These are phyloP conservation scores for Paecilomyces variotii DNA, from an alignment of 2,329 filamentous ascomycete species.

Conservation along the genomic window DNA sequence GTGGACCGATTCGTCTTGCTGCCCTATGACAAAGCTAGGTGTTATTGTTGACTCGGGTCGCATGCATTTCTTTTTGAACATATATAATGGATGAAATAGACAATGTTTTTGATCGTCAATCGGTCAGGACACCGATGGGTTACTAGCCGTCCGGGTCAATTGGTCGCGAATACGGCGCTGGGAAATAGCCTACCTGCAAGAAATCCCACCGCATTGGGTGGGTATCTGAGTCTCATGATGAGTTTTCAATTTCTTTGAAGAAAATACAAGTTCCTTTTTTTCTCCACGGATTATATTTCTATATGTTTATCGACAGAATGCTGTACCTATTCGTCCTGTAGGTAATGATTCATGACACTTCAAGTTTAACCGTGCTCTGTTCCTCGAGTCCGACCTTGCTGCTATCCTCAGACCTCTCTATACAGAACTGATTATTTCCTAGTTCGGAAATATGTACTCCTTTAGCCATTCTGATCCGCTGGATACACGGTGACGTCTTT, in stretches of 20 bases:
- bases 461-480: neutral
- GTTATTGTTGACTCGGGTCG: neutral
- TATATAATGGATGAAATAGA: neutral
- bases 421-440: no score
- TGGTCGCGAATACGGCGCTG: neutral
- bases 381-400: no score
- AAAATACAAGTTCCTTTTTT: neutral
- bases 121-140: neutral
- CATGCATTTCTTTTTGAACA: neutral
- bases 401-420: no score
- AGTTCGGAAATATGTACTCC: no score
- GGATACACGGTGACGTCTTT: neutral
- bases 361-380: no score
- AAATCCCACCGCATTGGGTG: no score
- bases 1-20: neutral
- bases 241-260: neutral
- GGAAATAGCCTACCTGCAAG: neutral
- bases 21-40: neutral
- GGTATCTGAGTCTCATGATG: no score
- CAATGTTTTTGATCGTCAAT: neutral
- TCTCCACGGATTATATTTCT: neutral
- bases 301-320: no score
- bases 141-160: neutral
- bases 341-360: no score
- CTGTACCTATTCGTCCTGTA: no score